Evolutionary conservation across 176 grass and related monocot genomes (phyloP), one percentile per base, ranked within the genome.

Genomic region (Lolium multiflorum): DNA sequence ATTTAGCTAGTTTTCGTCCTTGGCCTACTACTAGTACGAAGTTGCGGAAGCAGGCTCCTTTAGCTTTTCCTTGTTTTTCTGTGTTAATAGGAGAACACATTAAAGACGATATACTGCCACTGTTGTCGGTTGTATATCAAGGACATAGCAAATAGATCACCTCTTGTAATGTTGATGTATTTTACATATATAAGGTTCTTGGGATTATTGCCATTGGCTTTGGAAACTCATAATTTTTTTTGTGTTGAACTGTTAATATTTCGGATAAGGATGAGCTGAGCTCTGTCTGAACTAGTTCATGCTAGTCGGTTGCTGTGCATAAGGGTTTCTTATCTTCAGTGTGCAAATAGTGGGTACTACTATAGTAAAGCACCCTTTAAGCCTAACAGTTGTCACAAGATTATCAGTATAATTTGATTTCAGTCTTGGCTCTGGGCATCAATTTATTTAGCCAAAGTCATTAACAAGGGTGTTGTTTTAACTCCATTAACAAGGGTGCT

Each of bases 1-100:
- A 21, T 70, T 82, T 71, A 71, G 49, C 65, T 25, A 17, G n/a
- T 71, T 7, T 83, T 46, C 20, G n/a, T n/a, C n/a, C n/a, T n/a
- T n/a, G n/a, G n/a, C n/a, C n/a, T n/a, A n/a, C n/a, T n/a, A n/a
- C n/a, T n/a, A n/a, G n/a, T n/a, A n/a, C n/a, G 16, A 68, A 81
- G 7, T 50, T 84, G 46, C 6, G 2, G 12, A 58, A 58, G 48
- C 24, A 37, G 13, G 17, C 12, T 20, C 46, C 1, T 10, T 14
- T 73, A 56, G 48, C 31, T 18, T 20, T 71, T 41, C 11, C 22
- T 24, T 75, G 22, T 84, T 5, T 76, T 84, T 67, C 50, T n/a
- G 2, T 9, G 14, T 46, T 38, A 55, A 76, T 12, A 35, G 59
- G 39, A 37, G 5, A 9, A 77, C 6, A 1, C 17, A 24, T 47